phyloP scores from a whole-genome alignment of 1,284 basidiomycete genomes.

The Moesziomyces parantarcticus region DNA sequence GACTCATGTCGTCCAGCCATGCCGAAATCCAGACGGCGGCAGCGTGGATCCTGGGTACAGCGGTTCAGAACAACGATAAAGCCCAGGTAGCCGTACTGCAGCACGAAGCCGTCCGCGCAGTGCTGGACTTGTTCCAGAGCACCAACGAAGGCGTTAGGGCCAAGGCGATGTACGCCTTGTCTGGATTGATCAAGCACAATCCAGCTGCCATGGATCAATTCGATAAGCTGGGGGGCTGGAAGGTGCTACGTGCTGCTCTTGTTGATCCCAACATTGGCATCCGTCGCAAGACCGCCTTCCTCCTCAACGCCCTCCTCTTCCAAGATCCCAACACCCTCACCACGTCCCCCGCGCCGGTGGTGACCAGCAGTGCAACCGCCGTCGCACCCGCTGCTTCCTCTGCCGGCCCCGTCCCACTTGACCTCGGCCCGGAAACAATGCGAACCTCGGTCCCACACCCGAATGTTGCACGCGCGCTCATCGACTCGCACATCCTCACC shows the following conservation, averaged over 20 bases:
- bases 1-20: constrained; percentile 75
- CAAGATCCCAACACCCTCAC: constrained; percentile 69
- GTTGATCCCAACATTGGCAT: constrained; percentile 82
- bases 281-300: constrained; percentile 84
- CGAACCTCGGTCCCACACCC: constrained; percentile 51
- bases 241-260: constrained; percentile 74
- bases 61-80: constrained; percentile 91
- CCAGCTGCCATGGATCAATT: constrained; percentile 76
- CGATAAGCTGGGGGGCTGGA: constrained; percentile 76
- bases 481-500: constrained; percentile 55
- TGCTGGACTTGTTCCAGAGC: constrained; percentile 71
- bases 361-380: constrained; percentile 54
- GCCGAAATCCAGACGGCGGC: constrained; percentile 77
- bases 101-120: constrained; percentile 73
- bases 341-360: constrained; percentile 70
- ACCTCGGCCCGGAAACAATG: constrained; percentile 64
- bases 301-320: constrained; percentile 81
- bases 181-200: constrained; percentile 85
- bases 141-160: constrained; percentile 70
- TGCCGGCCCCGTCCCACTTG: constrained; percentile 48
- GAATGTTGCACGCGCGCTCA: constrained; percentile 57
- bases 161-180: constrained; percentile 88
- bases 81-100: constrained; percentile 80
- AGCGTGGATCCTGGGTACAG: constrained; percentile 92
- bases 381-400: constrained; percentile 15